Percentiles rank a stretch among this genome's conserved stretches.
These are phyloP conservation scores for Diaporthe humulicola DNA, from an alignment of 2,329 filamentous ascomycete genomes.

Conservation along the genomic window DNA sequence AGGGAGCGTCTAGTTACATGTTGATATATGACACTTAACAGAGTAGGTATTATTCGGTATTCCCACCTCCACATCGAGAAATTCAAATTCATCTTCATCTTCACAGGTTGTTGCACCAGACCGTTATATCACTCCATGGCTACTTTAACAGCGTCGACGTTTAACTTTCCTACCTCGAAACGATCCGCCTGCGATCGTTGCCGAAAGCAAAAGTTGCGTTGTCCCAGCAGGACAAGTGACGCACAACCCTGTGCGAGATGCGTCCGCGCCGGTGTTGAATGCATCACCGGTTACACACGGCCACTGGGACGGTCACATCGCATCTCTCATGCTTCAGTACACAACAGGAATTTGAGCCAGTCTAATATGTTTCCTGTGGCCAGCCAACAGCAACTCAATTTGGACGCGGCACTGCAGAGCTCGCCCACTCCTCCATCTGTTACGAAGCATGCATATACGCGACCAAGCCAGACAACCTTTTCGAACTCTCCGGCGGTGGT, in stretches of 20 bases:
- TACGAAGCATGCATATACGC: no score
- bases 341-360: not conserved
- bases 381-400: not conserved
- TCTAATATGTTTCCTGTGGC: not conserved
- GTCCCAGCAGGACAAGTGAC: slow-evolving; percentile 10
- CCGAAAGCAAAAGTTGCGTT: slow-evolving; percentile 18
- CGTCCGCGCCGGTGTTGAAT: slow-evolving; percentile 2
- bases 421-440: not conserved
- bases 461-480: not conserved
- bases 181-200: slow-evolving; percentile 13
- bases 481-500: not conserved
- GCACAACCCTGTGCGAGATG: slow-evolving; percentile 9
- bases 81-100: not conserved
- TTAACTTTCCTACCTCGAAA: slow-evolving; percentile 2
- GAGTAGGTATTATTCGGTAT: not conserved
- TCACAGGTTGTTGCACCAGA: not conserved
- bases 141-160: not conserved
- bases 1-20: not conserved
- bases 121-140: not conserved
- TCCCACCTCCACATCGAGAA: not conserved
- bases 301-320: slow-evolving; percentile 10
- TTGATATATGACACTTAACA: not conserved
- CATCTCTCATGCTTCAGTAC: not conserved
- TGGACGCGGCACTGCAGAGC: not conserved
- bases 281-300: slow-evolving; percentile 7